Evolutionary conservation across 495 filamentous ascomycete genomes (phyloP), one percentile per base, ranked within the genome.

Genomic region (Chaetomidium leptoderma): DNA sequence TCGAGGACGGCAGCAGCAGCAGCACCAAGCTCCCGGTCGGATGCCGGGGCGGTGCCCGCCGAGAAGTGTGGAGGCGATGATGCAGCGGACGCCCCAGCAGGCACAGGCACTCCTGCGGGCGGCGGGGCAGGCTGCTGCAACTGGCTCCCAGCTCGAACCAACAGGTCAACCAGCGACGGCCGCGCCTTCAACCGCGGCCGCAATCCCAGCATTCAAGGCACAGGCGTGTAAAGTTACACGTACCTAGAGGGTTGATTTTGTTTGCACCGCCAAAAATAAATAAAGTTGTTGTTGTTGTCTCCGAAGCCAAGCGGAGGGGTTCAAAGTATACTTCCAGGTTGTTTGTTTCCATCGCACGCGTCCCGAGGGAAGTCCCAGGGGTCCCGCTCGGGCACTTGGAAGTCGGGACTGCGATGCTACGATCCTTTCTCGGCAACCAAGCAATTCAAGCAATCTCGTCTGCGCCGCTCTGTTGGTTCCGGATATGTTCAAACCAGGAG

Each of bases 101-200:
- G 72, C 71, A 59, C n/a, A n/a, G n/a, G n/a, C n/a, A n/a, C n/a
- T 48, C 26, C 30, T 46, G 30, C 69, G 49, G 23, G 43, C n/a
- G 53, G 32, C 42, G 33, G 49, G 32, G 27, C 45, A 24, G 44
- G 14, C 21, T 3, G 36, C 24, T 23, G 43, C n/a, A 7, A 14
- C 35, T 33, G 19, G 50, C 26, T 26, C 58, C 69, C 67, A 53
- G 68, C 71, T 64, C 76, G 73, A 64, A 76, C 74, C 64, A 91
- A 78, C 62, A 92, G 76, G 52, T 90, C 86, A 70, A 89, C 79
- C 63, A 90, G 74, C 47, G 88, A 92, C 52, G 84, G 83, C 66
- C 86, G 86, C 71, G 80, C 75, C 79, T 77, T 84, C 62, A 92
- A 71, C 66, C 79, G 81, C 67, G 81, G 85, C 65, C 78, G 72